Evolutionary conservation across 495 filamentous ascomycete genomes (phyloP), one percentile per base, ranked within the genome.

Genomic region (Cenococcum geophilum): DNA sequence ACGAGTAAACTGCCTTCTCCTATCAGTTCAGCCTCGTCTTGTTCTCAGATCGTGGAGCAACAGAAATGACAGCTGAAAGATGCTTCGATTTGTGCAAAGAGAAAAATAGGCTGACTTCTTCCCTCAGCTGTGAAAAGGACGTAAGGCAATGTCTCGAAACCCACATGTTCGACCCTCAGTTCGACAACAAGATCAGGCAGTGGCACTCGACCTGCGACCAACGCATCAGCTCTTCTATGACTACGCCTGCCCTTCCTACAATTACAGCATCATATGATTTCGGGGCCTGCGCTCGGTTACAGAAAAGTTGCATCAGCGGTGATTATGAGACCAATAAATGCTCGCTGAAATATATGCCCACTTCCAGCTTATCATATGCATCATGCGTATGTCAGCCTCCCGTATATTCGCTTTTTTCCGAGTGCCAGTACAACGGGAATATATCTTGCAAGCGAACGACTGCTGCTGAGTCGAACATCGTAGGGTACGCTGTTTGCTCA

Each of bases 341-440:
- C 27, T 32, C 6, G 27, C 27, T 32, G 6, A 32, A 32, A 32
- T 3, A 32, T 32, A 2, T 6, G 6, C 27, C 27, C 27, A 32
- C 6, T 32, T 32, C 27, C 6, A 6, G 6, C 27, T 6, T 32
- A 6, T 32, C 6, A 32, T 32, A 32, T 32, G 47, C 55, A 21
- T 58, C 35, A 9, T 45, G 55, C 37, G 18, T 23, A 4, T 58
- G 55, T 42, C 35, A 58, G 35, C 55, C 55, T 1, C 36, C 55
- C 1, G 35, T 58, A 6, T 58, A 58, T 23, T 58, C 55, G 35
- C 55, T 45, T 1, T 43, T 58, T 25, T 58, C 55, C 10, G 35
- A 58, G 22, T 58, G 55, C 36, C 55, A 58, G 55, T 58, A 58
- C 37, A 58, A 58, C 43, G 55, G 55, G 18, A 58, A 58, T 23